phyloP scores from a whole-genome alignment of 352 stramenopile genomes.

The Phytophthora europaea region DNA sequence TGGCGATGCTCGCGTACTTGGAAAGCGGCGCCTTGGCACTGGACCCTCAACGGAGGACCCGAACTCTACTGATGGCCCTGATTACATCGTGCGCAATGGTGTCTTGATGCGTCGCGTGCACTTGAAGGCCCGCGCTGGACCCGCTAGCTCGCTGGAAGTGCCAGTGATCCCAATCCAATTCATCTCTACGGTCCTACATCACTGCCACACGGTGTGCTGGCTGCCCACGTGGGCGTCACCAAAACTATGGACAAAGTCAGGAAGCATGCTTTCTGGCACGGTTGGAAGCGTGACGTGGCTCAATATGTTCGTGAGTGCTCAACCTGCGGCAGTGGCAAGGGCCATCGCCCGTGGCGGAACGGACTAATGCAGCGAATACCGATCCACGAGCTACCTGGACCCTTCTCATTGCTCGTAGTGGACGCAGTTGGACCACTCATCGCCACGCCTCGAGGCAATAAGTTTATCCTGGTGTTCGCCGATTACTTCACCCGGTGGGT shows the following conservation, averaged over 20 bases:
- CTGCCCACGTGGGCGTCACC: conserved; percentile 3
- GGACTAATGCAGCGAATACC: conserved; percentile 7
- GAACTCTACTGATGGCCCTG: not conserved
- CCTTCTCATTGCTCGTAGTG: not conserved
- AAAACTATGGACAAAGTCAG: conserved; percentile 6
- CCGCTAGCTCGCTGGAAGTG: not conserved
- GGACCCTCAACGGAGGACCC: not conserved
- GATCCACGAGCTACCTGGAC: not conserved
- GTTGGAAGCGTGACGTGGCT: too few species aligned
- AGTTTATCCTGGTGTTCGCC: not conserved
- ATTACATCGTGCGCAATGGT: not conserved
- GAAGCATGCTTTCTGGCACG: conserved; percentile 1
- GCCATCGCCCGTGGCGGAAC: too few species aligned
- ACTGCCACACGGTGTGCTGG: conserved; percentile 12
- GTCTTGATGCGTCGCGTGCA: not conserved
- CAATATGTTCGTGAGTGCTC: too few species aligned
- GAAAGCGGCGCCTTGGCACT: not conserved
- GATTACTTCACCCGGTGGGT: not conserved
- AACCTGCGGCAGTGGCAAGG: too few species aligned
- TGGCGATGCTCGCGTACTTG: conserved; percentile 3
- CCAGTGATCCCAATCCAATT: not conserved
- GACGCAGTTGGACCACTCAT: not conserved
- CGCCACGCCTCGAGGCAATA: not conserved
- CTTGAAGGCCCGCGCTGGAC: not conserved
- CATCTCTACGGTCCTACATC: conserved; percentile 16